These are phyloP conservation scores for Cucumis sativus DNA, from an alignment of 306 rosid species.

Conservation along the genomic window DNA sequence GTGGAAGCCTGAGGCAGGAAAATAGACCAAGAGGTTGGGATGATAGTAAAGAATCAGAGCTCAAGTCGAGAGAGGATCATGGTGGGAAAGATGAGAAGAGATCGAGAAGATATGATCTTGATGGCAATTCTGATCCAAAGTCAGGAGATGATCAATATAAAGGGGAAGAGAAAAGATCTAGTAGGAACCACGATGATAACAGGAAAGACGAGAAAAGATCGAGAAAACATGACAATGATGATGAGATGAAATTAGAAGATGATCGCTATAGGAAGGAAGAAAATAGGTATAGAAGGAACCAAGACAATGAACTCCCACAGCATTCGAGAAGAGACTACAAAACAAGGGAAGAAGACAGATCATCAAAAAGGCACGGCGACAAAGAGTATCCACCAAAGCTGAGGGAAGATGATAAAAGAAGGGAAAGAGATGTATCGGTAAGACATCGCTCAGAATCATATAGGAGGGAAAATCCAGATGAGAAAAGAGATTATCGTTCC, in stretches of 20 bases:
- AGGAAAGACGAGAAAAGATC: constrained; percentile 29
- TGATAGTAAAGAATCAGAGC: constrained; percentile 19
- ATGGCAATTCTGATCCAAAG: constrained; percentile 28
- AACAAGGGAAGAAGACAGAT: constrained; percentile 33
- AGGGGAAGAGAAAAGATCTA: constrained; percentile 38
- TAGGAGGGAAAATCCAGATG: neutral
- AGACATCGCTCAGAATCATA: constrained; percentile 16
- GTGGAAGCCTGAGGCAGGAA: constrained; percentile 36
- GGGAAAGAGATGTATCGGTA: constrained; percentile 30
- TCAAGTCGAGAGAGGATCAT: constrained; percentile 27
- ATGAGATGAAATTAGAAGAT: constrained; percentile 32
- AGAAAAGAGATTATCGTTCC: constrained; percentile 1
- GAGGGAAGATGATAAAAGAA: constrained; percentile 16
- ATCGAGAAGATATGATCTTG: constrained; percentile 21
- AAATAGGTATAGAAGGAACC: constrained; percentile 23
- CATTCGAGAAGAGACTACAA: constrained; percentile 46
- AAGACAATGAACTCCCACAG: constrained; percentile 24
- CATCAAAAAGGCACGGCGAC: constrained; percentile 12
- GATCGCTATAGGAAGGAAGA: constrained; percentile 30
- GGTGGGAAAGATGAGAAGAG: constrained; percentile 38
- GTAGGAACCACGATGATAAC: constrained; percentile 18
- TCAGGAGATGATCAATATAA: constrained; percentile 24
- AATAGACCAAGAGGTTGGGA: constrained; percentile 25
- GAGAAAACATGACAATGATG: constrained; percentile 19
- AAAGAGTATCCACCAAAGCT: constrained; percentile 7